Conservation (phyloP, 129 eudicot species). For the Dittrichia graveolens region DNA sequence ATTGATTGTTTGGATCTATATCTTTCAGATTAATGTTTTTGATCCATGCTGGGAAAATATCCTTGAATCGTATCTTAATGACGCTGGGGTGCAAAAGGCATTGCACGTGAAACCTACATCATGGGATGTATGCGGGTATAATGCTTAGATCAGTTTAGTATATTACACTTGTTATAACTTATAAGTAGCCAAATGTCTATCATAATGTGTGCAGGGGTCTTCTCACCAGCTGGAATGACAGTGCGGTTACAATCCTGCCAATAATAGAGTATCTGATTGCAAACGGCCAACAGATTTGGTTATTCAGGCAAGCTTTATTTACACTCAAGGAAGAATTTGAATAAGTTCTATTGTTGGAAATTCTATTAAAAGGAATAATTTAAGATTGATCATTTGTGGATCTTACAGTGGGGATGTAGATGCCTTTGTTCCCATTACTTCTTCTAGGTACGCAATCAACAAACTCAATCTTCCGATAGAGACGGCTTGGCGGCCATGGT, state of each 20-base stretch:
- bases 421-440: conserved; percentile 41
- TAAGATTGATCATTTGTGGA: neutral
- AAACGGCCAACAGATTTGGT: conserved; percentile 44
- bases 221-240: conserved; percentile 39
- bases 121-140: conserved; percentile 36
- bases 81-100: conserved; percentile 39
- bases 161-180: neutral
- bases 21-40: conserved; percentile 26
- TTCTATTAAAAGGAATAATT: neutral
- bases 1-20: neutral
- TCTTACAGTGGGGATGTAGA: conserved; percentile 51
- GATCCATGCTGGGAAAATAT: conserved; percentile 46
- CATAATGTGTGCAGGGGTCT: conserved; percentile 24
- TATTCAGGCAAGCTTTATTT: conserved; percentile 41
- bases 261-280: conserved; percentile 43
- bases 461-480: conserved; percentile 42
- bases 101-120: conserved; percentile 45
- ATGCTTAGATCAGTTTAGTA: neutral
- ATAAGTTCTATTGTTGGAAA: neutral
- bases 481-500: conserved; percentile 56
- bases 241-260: conserved; percentile 42
- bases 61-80: conserved; percentile 35
- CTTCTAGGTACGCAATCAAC: conserved; percentile 49
- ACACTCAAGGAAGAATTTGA: neutral
- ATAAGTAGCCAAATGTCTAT: neutral